Conservation (phyloP, 2,329 filamentous ascomycete genomes). For the Aspergillus novofumigatus region DNA sequence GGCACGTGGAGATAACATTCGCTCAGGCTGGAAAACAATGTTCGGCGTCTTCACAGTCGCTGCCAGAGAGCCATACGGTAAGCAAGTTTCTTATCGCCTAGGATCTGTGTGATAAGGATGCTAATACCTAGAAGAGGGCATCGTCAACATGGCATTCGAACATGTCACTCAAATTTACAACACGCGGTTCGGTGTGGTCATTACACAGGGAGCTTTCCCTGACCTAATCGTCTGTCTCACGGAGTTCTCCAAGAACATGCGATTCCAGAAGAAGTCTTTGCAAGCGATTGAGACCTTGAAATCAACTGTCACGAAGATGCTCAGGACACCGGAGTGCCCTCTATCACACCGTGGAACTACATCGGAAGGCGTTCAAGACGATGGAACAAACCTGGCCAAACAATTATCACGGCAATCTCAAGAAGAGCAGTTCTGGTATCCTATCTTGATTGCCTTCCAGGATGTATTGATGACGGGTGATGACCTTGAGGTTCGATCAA, state of each 20-base stretch:
- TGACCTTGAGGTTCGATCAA: constrained; percentile 87
- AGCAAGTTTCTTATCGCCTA: constrained; percentile 16
- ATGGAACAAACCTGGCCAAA: constrained; percentile 50
- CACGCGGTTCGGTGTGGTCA: constrained; percentile 90
- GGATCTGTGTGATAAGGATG: background rate
- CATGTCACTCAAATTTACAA: constrained; percentile 96
- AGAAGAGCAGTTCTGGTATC: constrained; percentile 98
- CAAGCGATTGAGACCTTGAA: constrained; percentile 95
- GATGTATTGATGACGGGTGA: constrained; percentile 99
- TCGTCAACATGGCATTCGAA: constrained; percentile 95
- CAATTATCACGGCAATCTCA: constrained; percentile 76
- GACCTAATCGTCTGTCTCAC: constrained; percentile 95
- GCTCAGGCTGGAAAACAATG: constrained; percentile 98
- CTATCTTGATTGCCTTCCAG: constrained; percentile 95
- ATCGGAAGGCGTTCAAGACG: constrained; percentile 40
- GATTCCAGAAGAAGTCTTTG: constrained; percentile 96
- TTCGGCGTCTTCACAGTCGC: constrained; percentile 98
- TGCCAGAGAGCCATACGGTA: constrained; percentile 78
- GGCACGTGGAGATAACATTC: constrained; percentile 90
- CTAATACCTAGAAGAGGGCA: constrained; percentile 60
- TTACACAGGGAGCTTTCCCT: constrained; percentile 93
- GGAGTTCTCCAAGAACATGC: constrained; percentile 97
- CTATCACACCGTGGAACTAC: constrained; percentile 63
- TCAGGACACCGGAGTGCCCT: constrained; percentile 91
- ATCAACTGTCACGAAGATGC: constrained; percentile 88